Evolutionary conservation across 805 yeast genomes (phyloP), one percentile per base, ranked within the genome.

Genomic region (Cyberlindnera veronae): DNA sequence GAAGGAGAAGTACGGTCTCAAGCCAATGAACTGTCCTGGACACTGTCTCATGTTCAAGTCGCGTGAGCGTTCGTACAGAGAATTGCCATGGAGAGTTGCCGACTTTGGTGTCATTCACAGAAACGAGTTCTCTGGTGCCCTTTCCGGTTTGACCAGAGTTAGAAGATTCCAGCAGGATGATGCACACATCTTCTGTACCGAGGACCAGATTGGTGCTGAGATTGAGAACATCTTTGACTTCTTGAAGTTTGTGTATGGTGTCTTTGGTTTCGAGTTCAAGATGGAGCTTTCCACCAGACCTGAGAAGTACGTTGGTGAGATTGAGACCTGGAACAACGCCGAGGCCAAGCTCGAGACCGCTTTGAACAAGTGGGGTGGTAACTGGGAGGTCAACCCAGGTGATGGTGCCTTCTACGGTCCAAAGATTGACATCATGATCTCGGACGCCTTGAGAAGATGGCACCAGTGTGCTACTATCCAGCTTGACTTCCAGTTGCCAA

Each of bases 151-250:
- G 64, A 93, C 99, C 41, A 84, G 99, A 71, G 98, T 93, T 34
- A 85, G 99, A 71, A 81, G 98, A 68, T 91, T 91, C 85, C 99
- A 91, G 68, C 99, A 91, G 72, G 99, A 91, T 67, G 99, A 91
- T 69, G 97, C 96, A 34, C 99, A 91, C 66, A 91, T 91, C 53
- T 91, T 91, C 84, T 93, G 98, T 74, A 81, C 88, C 41, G 81
- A 77, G 53, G 95, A 84, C 48, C 98, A 91, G 72, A 88, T 91
- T 54, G 95, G 81, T 61, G 64, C 68, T 39, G 98, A 91, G 71
- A 88, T 91, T 51, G 76, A 78, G 38, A 82, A 81, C 45, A 81
- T 86, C 42, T 85, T 91, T 60, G 95, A 88, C 60, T 90, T 91
- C 73, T 73, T 91, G 66, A 71, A 85, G 58, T 79, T 74, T 54